Evolutionary conservation across 2,329 filamentous ascomycete species (phyloP), one percentile per base, ranked within the genome.

Genomic region (Sporothrix brasiliensis): DNA sequence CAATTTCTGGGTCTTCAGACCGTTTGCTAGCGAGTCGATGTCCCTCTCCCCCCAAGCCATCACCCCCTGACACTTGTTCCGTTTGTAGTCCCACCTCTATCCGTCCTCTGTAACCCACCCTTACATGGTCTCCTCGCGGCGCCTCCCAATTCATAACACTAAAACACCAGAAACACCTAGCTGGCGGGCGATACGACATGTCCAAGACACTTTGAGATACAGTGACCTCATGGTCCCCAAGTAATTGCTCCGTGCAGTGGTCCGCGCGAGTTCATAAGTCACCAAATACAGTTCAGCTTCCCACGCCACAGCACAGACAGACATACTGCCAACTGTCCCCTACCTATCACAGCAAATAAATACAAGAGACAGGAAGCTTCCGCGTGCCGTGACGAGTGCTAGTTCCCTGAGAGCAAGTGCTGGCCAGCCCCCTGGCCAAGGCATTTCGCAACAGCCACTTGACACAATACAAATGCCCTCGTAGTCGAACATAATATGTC

Each of bases 81-180:
- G 44, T 66, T 52, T 50, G 61, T 44, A 66, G 24, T 39, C 58
- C 58, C 58, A 63, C 39, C 58, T 24, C 44, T 61, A 61, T 61
- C 34, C 58, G 58, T 44, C 58, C 39, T n/a, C 58, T 61, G 58
- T 16, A 61, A 61, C 58, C 58, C n/a, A 44, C 58, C 39, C 58
- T 44, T 44, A 11, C 19, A 34, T n/a, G 13, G 13, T 21, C 16
- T 60, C 16, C 58, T 24, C 24, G 13, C 21, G 13, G 39, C 58
- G 39, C 58, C 21, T 63, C 39, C 6, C 14, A 9, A 39, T 10
- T 58, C 34, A 34, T 34, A 2, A 44, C 41, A 4, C 41, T 44
- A 13, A 44, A 44, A 44, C 41, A 44, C 14, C 41, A 44, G 11
- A 44, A 14, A 44, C 41, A 44, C 14, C 11, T 16, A 14, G 13